These are phyloP conservation scores for Rutidosis leptorrhynchoides DNA, from an alignment of 129 eudicot species.

Conservation along the genomic window DNA sequence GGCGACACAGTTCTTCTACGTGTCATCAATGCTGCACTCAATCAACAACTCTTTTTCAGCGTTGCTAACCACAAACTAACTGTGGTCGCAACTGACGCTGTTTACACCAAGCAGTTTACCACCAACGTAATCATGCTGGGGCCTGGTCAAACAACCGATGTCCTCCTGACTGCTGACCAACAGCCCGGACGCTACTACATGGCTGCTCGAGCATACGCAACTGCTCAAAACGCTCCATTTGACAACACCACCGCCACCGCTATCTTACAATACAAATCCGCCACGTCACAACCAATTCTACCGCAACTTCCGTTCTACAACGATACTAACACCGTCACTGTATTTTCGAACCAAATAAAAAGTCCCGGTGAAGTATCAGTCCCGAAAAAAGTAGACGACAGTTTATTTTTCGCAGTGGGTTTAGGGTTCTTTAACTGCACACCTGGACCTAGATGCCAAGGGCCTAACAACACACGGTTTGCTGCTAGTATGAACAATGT, in stretches of 20 bases:
- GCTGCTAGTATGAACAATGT: too few species aligned
- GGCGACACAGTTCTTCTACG: conserved; percentile 74
- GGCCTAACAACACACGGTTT: too few species aligned
- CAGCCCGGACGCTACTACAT: conserved; percentile 71
- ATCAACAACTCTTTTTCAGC: conserved; percentile 77
- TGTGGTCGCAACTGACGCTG: conserved; percentile 69
- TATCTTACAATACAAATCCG: conserved; percentile 55
- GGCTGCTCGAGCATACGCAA: conserved; percentile 78
- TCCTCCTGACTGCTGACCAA: conserved; percentile 71
- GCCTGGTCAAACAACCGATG: conserved; percentile 85
- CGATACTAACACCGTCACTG: conserved; percentile 59
- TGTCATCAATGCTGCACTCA: conserved; percentile 83
- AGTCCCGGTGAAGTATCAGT: conserved; percentile 44
- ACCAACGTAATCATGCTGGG: conserved; percentile 64
- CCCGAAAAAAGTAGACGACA: conserved; percentile 54
- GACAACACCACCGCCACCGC: conserved; percentile 86
- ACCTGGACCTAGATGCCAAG: too few species aligned
- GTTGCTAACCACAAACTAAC: conserved; percentile 74
- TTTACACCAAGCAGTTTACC: conserved; percentile 61
- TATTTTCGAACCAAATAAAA: conserved; percentile 46
- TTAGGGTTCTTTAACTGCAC: conserved; percentile 57
- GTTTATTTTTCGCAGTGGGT: conserved; percentile 52
- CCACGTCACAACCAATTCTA: conserved; percentile 44
- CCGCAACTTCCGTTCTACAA: conserved; percentile 69
- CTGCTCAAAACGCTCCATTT: conserved; percentile 51